Conservation (phyloP, 148 eudicot species). For the Nepenthes gracilis region DNA sequence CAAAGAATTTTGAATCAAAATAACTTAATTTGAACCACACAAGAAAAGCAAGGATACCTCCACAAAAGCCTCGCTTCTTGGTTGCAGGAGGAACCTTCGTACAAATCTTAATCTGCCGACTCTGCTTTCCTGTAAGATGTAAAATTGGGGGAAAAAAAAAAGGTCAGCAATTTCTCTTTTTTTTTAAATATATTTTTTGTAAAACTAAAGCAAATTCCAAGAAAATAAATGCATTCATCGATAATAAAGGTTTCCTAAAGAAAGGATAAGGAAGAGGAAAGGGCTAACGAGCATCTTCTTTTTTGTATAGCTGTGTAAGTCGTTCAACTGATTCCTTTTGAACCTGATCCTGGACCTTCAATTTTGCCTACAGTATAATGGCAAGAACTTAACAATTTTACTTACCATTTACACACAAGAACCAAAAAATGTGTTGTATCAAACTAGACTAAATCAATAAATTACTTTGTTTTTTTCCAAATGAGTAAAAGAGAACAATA, state of each 20-base stretch:
- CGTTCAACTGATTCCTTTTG: conserved; percentile 40
- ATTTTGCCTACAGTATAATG: conserved; percentile 45
- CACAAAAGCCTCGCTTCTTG: conserved; percentile 47
- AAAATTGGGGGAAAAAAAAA: not conserved
- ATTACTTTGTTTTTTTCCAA: not conserved
- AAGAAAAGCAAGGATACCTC: conserved; percentile 34
- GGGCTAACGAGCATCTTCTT: conserved; percentile 22
- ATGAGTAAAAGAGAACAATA: too few species aligned
- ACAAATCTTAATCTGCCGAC: conserved; percentile 63
- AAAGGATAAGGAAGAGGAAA: not conserved
- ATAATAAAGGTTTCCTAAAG: not conserved
- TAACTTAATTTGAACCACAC: not conserved
- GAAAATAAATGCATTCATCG: not conserved
- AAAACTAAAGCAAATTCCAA: not conserved
- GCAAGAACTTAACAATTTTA: not conserved
- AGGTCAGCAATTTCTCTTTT: not conserved
- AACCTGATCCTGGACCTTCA: conserved; percentile 44
- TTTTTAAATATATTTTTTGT: too few species aligned
- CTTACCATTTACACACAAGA: not conserved
- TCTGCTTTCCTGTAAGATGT: conserved; percentile 45
- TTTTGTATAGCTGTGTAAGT: conserved; percentile 38
- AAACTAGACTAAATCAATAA: not conserved
- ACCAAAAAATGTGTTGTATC: not conserved
- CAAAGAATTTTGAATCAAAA: too few species aligned
- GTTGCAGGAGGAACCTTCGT: conserved; percentile 77